phyloP scores from a whole-genome alignment of 352 stramenopile species.

The Globisporangium nagaii region DNA sequence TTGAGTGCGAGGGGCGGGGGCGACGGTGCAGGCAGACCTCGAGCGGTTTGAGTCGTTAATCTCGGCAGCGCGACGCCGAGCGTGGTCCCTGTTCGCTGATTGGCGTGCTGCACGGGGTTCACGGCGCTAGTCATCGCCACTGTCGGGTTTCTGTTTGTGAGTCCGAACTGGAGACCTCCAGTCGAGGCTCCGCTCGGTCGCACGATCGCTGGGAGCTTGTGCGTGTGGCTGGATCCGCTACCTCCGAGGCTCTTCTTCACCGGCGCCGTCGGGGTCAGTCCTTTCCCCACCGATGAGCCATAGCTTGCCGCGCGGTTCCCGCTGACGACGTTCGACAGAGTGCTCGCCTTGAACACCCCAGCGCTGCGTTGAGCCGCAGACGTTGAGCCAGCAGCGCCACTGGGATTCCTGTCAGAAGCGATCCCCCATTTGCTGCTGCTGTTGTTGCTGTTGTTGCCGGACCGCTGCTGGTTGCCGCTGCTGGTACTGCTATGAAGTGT shows the following conservation, averaged over 20 bases:
- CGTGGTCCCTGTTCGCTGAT: neutral
- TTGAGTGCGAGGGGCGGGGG: conserved; percentile 26
- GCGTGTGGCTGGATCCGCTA: neutral
- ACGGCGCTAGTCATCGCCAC: neutral
- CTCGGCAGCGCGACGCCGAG: conserved; percentile 26
- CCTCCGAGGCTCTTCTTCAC: neutral
- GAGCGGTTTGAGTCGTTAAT: conserved; percentile 16
- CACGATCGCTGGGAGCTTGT: conserved; percentile 8
- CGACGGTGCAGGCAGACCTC: conserved; percentile 23
- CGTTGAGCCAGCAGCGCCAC: neutral
- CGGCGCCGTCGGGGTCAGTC: neutral
- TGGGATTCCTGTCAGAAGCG: neutral
- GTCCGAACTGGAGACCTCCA: conserved; percentile 2
- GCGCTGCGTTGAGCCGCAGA: neutral
- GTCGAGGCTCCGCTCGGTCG: neutral
- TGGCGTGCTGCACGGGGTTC: neutral
- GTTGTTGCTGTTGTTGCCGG: too few species aligned
- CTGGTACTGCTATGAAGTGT: conserved; percentile 7
- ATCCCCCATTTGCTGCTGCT: neutral
- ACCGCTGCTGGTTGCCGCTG: neutral
- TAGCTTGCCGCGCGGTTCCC: neutral
- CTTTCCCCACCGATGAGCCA: neutral
- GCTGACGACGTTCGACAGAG: neutral
- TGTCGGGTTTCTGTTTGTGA: conserved; percentile 3
- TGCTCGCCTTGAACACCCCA: neutral